Evolutionary conservation across 768 basidiomycete genomes (phyloP), one percentile per base, ranked within the genome.

Genomic region (Kwoniella dendrophila): DNA sequence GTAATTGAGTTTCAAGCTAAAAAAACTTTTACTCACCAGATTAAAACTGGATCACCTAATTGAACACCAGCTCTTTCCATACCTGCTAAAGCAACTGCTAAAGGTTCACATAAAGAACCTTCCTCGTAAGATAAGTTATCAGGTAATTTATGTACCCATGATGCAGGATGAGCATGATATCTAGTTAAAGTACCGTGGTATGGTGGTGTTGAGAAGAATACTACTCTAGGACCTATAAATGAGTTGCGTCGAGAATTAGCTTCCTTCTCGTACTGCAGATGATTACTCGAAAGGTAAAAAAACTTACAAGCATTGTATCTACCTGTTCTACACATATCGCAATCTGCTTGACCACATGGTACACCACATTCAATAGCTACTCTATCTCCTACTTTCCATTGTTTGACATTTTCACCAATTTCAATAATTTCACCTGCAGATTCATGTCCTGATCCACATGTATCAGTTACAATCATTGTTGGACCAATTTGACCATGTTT

Each of bases 161-260:
- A 53, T 0, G 80, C 78, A 2, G 80, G 80, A 61, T 76, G 74
- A 29, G 66, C 68, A 60, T 59, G 72, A 65, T 62, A 81, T 29
- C 79, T 70, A 11, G 78, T 77, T 16, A 80, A 60, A 30, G 76
- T 75, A 27, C 79, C 81, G 63, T 80, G 80, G 68, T 77, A 80
- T n/a, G 80, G 80, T 2, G 80, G 79, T 1, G 79, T 80, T 18
- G 78, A 78, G 70, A 80, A 80, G 76, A 80, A 81, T 38, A 80
- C 78, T 36, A 81, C 81, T 41, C 73, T 64, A 0, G 73, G 74
- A 64, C 74, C 73, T 73, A 56, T 56, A 51, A 22, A 48, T 38
- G 8, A 38, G 18, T 18, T 38, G 8, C 36, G 20, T 47, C 26
- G 10, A 18, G n/a, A n/a, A n/a, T n/a, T n/a, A n/a, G n/a, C n/a